Base-by-base conservation (phyloP, 2,329 filamentous ascomycete species). In the Lasiodiplodia theobromae region DNA sequence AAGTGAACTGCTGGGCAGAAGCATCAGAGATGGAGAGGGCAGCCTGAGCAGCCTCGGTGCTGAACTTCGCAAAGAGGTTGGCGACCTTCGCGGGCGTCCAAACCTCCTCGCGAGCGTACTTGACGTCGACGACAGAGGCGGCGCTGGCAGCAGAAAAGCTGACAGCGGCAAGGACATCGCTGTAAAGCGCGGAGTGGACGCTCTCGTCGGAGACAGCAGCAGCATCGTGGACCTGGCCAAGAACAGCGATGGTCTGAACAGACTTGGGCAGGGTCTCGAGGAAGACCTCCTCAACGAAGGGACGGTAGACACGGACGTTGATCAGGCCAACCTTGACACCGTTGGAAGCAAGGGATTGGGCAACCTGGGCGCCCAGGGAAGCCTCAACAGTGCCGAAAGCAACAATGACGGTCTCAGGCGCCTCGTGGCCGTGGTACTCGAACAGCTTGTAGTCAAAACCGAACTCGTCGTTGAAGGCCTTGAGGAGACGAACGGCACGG, bases 211-310 rank as follows among this genome's bases (percentile, higher is more conserved):
- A 84, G 7, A 96, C 92, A 69, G 90, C 89, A 69, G 87, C 83
- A 71, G 92, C 87, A 72, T 92, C 89, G 70, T 86, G 82, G 72
- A 99, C 95, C 79, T 99, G 96, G 66, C 96, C 96, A 6, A 99
- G 88, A 23, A 98, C 93, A 47, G 91, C 91, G 72, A 99, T 86
- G 71, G 87, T 91, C 81, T 88, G 89, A 57, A 90, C 88, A 44
- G 92, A 92, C 73, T 88, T 85, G 40, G 96, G 94, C 34, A 99
- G 87, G 12, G 88, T 87, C 72, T 91, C 89, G 71, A 98, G 84
- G 86, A 99, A 98, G 64, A 93, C 92, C 78, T 97, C 94, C 82
- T 99, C 96, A 38, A 96, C 89, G 76, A 99, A 98, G 18, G 96
- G 96, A 53, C 95, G 89, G 85, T 98, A 99, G 67, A 99, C 87